Conservation (phyloP, 1,284 basidiomycete genomes). For the Ustilago shanxiensis region DNA sequence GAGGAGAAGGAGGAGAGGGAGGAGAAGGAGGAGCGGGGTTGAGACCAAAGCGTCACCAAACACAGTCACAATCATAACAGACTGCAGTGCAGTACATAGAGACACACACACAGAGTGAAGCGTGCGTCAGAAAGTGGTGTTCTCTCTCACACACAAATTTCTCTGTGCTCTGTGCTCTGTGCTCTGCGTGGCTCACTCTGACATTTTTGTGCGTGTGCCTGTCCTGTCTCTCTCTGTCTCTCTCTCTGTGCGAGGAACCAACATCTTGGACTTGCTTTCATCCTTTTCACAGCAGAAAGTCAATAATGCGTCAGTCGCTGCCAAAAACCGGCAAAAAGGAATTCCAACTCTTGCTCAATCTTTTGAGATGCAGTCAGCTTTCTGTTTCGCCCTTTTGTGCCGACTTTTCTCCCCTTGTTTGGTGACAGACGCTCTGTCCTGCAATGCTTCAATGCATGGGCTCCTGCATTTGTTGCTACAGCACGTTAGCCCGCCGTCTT, state of each 20-base stretch:
- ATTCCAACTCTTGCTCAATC: no score
- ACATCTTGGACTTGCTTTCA: background rate
- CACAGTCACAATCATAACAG: background rate
- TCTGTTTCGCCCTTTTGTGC: no score
- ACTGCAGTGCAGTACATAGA: no score
- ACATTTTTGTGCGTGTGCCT: background rate
- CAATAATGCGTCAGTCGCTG: no score
- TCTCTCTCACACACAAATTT: background rate
- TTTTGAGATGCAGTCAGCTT: no score
- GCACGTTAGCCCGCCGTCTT: background rate
- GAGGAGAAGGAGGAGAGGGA: background rate
- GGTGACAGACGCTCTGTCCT: background rate
- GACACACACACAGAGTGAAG: no score
- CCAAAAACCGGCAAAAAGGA: no score
- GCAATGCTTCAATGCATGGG: background rate
- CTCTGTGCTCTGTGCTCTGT: background rate
- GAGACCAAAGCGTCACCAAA: no score
- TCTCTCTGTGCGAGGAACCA: background rate
- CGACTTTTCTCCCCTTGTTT: no score
- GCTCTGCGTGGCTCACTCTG: background rate
- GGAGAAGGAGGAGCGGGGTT: background rate
- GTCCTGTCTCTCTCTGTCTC: no score
- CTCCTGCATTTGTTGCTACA: no score
- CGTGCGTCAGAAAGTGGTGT: conserved; percentile 3
- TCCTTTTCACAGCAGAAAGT: background rate